Conservation (phyloP, 1,284 basidiomycete species). For the Somion occarium region DNA sequence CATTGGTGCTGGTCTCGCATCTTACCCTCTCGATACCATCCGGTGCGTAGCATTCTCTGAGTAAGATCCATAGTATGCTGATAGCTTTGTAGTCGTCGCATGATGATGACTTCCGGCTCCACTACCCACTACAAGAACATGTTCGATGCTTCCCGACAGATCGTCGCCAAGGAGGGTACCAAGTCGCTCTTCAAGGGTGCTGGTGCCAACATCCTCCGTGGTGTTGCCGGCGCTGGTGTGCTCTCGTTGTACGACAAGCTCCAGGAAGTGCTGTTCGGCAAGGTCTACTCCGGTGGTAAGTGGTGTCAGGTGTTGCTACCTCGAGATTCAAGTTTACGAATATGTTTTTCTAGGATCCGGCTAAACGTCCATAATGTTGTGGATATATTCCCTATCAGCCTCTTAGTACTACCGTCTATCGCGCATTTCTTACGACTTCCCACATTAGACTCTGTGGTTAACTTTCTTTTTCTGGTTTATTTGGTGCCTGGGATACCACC, state of each 20-base stretch:
- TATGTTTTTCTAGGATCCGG: constrained; percentile 38
- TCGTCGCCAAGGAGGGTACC: constrained; percentile 86
- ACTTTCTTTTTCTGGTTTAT: constrained; percentile 25
- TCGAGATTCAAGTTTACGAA: constrained; percentile 13
- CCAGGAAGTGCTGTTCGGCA: constrained; percentile 89
- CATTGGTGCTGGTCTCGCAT: constrained; percentile 92
- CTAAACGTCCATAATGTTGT: constrained; percentile 27
- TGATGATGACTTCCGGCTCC: constrained; percentile 93
- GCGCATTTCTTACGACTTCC: constrained; percentile 27
- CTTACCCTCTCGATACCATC: constrained; percentile 93
- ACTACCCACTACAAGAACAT: constrained; percentile 88
- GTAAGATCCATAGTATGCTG: constrained; percentile 15
- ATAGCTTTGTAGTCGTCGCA: constrained; percentile 67
- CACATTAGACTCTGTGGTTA: constrained; percentile 30
- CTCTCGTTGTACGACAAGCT: constrained; percentile 93
- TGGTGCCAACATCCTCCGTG: constrained; percentile 97
- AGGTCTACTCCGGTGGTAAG: constrained; percentile 81
- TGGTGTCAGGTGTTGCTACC: constrained; percentile 19
- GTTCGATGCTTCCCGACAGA: constrained; percentile 83
- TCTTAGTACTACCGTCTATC: constrained; percentile 29
- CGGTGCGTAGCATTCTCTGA: constrained; percentile 45
- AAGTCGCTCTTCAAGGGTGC: constrained; percentile 94
- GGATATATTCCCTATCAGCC: constrained; percentile 27
- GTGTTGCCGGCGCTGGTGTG: constrained; percentile 97
- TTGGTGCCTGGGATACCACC: constrained; percentile 17